A percentile compares a stretch with the other conserved stretches of the same genome.
Conservation (phyloP, 177 flowering plant genomes). For the Vitis hybrid region DNA sequence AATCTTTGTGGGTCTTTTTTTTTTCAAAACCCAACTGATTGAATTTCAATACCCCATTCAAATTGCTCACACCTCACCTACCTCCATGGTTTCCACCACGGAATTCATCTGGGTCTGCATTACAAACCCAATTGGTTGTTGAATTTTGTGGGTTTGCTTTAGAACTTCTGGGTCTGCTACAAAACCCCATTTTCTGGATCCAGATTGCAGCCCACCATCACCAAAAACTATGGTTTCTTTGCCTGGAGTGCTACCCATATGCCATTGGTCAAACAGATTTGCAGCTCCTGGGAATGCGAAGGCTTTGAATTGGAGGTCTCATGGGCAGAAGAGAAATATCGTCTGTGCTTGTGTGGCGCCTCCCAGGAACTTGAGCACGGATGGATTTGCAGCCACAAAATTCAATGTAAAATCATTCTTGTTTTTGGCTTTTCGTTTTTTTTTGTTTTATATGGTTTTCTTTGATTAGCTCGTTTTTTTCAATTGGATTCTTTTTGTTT, state of each 20-base stretch:
- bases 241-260: background rate
- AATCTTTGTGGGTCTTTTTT: too few species aligned
- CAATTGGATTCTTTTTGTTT: too few species aligned
- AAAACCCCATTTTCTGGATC: background rate
- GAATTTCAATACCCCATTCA: too few species aligned
- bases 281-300: conserved; percentile 9
- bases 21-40: too few species aligned
- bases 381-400: conserved; percentile 30
- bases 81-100: too few species aligned
- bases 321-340: conserved; percentile 25
- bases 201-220: conserved; percentile 8
- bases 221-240: conserved; percentile 23
- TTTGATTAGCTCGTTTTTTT: too few species aligned
- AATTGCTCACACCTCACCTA: too few species aligned
- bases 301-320: conserved; percentile 4
- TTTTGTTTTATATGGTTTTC: too few species aligned
- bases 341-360: conserved; percentile 58
- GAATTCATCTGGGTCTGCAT: too few species aligned
- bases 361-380: conserved; percentile 30
- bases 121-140: too few species aligned
- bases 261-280: conserved; percentile 21
- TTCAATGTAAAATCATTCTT: conserved; percentile 34
- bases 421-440: background rate
- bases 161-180: background rate
- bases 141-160: conserved; percentile 21